phyloP scores from a whole-genome alignment of 1,284 basidiomycete species.

The Puccinia hordei region DNA sequence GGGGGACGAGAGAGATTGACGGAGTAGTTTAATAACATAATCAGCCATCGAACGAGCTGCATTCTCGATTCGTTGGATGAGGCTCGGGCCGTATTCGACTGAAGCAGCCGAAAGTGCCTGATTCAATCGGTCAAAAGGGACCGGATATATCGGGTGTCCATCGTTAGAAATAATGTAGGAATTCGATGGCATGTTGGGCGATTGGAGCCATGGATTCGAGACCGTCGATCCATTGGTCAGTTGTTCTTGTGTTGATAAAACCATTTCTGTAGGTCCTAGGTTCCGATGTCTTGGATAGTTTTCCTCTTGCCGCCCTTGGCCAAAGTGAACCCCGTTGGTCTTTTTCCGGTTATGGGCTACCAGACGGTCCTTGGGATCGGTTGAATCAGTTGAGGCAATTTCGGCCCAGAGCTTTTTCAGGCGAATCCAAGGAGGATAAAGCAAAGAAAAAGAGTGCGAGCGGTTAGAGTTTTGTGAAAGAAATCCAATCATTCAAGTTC shows the following conservation, averaged over 20 bases:
- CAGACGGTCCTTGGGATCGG: constrained; percentile 41
- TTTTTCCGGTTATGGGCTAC: constrained; percentile 47
- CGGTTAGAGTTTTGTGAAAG: neutral
- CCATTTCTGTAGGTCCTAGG: constrained; percentile 45
- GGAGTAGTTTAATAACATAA: constrained; percentile 31
- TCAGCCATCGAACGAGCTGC: constrained; percentile 32
- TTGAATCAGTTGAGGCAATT: constrained; percentile 39
- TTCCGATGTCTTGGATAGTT: constrained; percentile 19
- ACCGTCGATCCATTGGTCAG: constrained; percentile 35
- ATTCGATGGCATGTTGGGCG: neutral
- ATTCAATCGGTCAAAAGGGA: constrained; percentile 34
- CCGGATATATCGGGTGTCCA: constrained; percentile 37
- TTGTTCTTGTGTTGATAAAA: constrained; percentile 41
- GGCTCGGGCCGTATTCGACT: constrained; percentile 31
- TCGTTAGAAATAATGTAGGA: constrained; percentile 31
- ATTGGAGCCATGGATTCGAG: constrained; percentile 29
- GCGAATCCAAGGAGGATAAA: neutral
- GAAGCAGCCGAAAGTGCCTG: constrained; percentile 33
- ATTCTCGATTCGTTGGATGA: constrained; percentile 46
- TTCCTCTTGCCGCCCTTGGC: neutral
- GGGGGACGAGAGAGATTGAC: neutral
- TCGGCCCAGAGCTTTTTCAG: constrained; percentile 42
- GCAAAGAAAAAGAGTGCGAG: neutral
- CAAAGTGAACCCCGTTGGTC: constrained; percentile 18
- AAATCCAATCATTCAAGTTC: neutral